phyloP scores from a whole-genome alignment of 1,284 basidiomycete genomes.

The Pseudozyma pruni region DNA sequence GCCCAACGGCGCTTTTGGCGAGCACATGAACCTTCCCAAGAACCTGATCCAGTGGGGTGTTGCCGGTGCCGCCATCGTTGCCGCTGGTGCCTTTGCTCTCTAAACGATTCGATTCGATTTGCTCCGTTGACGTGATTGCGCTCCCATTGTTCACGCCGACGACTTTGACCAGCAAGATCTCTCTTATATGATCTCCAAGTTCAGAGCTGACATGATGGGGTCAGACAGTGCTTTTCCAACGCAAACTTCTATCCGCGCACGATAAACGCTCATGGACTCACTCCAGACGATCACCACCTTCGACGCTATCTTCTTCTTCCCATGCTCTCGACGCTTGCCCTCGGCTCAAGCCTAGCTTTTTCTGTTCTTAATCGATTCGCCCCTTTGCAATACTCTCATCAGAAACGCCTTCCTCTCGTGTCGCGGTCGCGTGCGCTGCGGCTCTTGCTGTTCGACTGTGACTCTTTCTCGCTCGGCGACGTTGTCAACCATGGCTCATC shows the following conservation, averaged over 20 bases:
- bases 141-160: constrained; percentile 4
- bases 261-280: background rate
- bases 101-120: constrained; percentile 24
- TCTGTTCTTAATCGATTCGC: background rate
- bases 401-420: constrained; percentile 8
- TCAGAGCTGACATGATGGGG: background rate
- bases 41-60: constrained; percentile 40
- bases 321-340: background rate
- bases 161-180: no score
- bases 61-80: constrained; percentile 54
- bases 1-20: constrained; percentile 35
- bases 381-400: constrained; percentile 7
- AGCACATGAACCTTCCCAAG: constrained; percentile 29
- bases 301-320: constrained; percentile 2
- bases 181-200: no score
- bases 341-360: background rate
- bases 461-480: no score
- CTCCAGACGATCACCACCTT: background rate
- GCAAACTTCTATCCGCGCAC: background rate
- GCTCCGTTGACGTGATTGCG: constrained; percentile 17
- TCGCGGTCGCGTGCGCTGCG: background rate
- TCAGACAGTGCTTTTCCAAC: no score
- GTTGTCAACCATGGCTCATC: no score
- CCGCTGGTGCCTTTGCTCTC: constrained; percentile 62
- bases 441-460: no score